Conservation (phyloP, 192 early-diverging fungal genomes). For the Thoreauomyces humboldtii region DNA sequence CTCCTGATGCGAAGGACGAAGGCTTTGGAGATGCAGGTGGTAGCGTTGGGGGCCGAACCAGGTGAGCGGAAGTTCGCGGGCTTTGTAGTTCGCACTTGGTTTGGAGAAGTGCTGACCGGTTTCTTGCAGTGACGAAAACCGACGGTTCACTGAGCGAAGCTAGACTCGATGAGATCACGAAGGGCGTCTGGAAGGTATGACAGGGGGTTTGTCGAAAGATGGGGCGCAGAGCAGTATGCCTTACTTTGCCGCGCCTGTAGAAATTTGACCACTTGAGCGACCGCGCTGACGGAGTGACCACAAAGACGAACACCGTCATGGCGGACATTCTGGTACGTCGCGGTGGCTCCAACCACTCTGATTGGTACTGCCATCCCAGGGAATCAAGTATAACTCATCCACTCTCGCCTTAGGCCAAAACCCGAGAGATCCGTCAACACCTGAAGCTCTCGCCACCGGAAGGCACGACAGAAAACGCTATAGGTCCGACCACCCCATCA, state of each 20-base stretch:
- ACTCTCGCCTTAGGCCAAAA: conserved; percentile 9
- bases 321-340: conserved; percentile 16
- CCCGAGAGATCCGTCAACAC: conserved; percentile 13
- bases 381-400: no score
- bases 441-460: conserved; percentile 7
- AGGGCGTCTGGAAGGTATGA: conserved; percentile 22
- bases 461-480: no score
- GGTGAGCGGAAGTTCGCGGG: no score
- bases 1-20: conserved; percentile 5
- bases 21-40: conserved; percentile 22
- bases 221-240: no score
- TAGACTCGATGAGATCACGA: conserved; percentile 10
- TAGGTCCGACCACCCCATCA: not conserved
- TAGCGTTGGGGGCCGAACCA: conserved; percentile 10
- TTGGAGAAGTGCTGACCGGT: no score
- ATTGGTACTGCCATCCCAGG: not conserved
- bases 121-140: conserved; percentile 19
- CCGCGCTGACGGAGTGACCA: conserved; percentile 2
- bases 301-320: conserved; percentile 8
- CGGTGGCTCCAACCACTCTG: not conserved
- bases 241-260: not conserved
- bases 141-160: conserved; percentile 16
- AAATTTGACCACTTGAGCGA: conserved; percentile 7
- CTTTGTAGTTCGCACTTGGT: no score
- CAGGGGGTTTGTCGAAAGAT: no score